Base-by-base conservation (phyloP, 176 grass and related monocot species). In the Oryza rufipogon region DNA sequence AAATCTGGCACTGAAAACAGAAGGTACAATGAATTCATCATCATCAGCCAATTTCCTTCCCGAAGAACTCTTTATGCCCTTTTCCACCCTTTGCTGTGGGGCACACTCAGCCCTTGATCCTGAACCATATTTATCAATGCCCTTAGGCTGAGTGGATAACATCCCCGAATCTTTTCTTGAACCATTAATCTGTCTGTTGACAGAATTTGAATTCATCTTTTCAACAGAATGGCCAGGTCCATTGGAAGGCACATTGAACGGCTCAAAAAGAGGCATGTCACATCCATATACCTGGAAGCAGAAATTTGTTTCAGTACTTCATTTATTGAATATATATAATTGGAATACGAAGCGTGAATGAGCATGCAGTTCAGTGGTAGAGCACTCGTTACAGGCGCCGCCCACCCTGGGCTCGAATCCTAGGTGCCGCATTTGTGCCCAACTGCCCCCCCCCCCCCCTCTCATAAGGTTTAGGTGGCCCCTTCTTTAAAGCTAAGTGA, bases 21-120 rank as follows among this genome's bases (percentile, higher is more conserved):
- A 89, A 64, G 90, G 92, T 76, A 92, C 95, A 3, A 9, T 85
- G 76, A 91, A 94, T 86, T 97, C 92, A 78, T 97, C 92, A 45
- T 87, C 86, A 4, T 94, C 75, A 12, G 80, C 49, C 76, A 86
- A 78, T 48, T 83, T 83, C 68, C 86, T 91, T 33, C 71, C 58
- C 8, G 66, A 69, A 69, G 75, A 84, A 74, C 12, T 78, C 45
- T 81, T 91, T 4, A 20, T 12, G 72, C 9, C 77, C 1, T 51
- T 73, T 48, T 83, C 20, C 20, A 61, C 84, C 70, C 58, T 83
- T 28, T 58, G 79, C 28, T 78, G 80, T 11, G 79, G 78, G 39
- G 46, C 78, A 79, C 84, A 86, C 16, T 63, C 74, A 7, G 58
- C 79, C 2, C 34, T 42, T 13, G 47, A 44, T 68, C 68, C 80